phyloP scores from a whole-genome alignment of 2,329 filamentous ascomycete species.

The Monosporascus ibericus region DNA sequence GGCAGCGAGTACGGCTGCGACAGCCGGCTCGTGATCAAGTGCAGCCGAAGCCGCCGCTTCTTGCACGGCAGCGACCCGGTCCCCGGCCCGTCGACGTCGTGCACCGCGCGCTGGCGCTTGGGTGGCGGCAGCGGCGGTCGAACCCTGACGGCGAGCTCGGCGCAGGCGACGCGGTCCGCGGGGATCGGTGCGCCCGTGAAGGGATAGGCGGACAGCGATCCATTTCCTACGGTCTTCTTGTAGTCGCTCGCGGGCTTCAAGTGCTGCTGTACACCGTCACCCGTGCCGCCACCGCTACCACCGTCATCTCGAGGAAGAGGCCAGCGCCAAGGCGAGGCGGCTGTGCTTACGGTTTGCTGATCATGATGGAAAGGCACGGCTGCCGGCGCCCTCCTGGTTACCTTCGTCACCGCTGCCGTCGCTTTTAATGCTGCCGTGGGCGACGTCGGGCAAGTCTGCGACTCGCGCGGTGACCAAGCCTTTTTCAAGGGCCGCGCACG shows the following conservation, averaged over 20 bases:
- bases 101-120: slow-evolving; percentile 46
- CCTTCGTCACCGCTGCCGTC: neutral
- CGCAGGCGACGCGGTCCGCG: neutral
- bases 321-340: neutral
- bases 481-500: neutral
- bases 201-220: neutral
- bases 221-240: neutral
- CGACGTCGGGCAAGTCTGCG: neutral
- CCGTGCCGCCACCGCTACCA: neutral
- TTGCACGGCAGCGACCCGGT: slow-evolving; percentile 49
- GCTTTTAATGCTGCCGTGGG: neutral
- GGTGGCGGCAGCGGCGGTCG: neutral
- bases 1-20: slow-evolving; percentile 64
- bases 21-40: slow-evolving; percentile 63
- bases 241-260: neutral
- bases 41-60: slow-evolving; percentile 59
- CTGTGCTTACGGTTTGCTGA: neutral
- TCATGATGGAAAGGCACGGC: neutral
- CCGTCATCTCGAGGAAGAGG: neutral
- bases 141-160: slow-evolving; percentile 5
- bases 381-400: neutral
- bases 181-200: neutral
- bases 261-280: neutral
- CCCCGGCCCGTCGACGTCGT: slow-evolving; percentile 55
- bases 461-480: neutral